Conservation (phyloP, 2,329 filamentous ascomycete genomes). For the Chaetomiaceae sp. region DNA sequence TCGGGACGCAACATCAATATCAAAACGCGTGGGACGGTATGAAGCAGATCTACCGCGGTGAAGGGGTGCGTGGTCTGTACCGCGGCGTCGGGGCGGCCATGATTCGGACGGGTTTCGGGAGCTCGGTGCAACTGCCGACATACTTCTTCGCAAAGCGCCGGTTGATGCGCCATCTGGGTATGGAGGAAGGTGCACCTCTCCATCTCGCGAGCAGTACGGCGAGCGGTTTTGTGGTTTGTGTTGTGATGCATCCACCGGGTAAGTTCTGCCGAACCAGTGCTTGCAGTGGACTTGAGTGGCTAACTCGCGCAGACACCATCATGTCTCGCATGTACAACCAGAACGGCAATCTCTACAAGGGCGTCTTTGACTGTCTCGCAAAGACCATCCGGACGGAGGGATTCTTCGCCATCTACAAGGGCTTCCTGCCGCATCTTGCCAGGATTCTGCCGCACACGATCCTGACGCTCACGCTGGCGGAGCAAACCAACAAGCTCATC, state of each 20-base stretch:
- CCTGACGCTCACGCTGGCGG: conserved; percentile 84
- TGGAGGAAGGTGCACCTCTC: conserved; percentile 85
- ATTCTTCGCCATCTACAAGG: conserved; percentile 91
- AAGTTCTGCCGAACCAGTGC: too few relatives aligned
- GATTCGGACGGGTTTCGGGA: conserved; percentile 93
- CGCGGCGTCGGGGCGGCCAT: conserved; percentile 88
- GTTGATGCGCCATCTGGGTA: conserved; percentile 73
- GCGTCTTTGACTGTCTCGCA: conserved; percentile 84
- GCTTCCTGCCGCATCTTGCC: conserved; percentile 90
- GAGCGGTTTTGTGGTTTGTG: conserved; percentile 94
- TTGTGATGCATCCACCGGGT: conserved; percentile 96
- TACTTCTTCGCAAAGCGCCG: conserved; percentile 96
- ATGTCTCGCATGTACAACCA: conserved; percentile 99
- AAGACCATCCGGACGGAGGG: conserved; percentile 93
- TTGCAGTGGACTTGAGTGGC: too few relatives aligned
- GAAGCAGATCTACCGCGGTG: conserved; percentile 68
- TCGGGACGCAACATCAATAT: conserved; percentile 96
- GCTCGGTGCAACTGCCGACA: conserved; percentile 91
- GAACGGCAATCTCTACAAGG: conserved; percentile 91
- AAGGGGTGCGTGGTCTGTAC: conserved; percentile 80
- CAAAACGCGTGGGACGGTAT: conserved; percentile 80
- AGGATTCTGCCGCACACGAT: conserved; percentile 95
- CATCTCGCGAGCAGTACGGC: conserved; percentile 84
- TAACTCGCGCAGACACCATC: conserved; percentile 67
- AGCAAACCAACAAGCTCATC: conserved; percentile 95